Base-by-base conservation (phyloP, 371 early-diverging fungal species). In the Apophysomyces variabilis region DNA sequence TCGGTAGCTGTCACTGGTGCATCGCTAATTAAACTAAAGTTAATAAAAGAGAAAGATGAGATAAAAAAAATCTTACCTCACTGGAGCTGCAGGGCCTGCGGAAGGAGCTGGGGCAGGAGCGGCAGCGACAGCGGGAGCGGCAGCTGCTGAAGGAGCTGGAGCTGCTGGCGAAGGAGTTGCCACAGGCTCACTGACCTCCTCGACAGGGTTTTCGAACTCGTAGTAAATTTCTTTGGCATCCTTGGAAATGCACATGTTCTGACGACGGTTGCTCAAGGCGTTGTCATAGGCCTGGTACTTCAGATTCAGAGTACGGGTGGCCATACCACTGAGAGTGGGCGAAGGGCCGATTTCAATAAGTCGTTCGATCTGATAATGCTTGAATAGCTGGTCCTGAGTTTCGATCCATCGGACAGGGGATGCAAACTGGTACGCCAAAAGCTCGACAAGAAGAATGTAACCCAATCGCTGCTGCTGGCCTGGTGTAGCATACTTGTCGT, bases 321-420 rank as follows among this genome's bases (percentile, higher is more conserved):
- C 95, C 98, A 98, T 98, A 64, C 93, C 93, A 68, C 87, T 84
- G 36, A 98, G 86, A 54, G 95, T 93, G 32, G 96, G 94, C 60
- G 90, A 87, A 38, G 96, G 96, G 41, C 97, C 98, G 32, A 97
- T 85, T 77, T 98, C 98, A 43, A 98, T 92, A 62, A 98, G 74
- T 44, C 96, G 90, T 69, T 91, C 90, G 59, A 97, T 90, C 35
- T 89, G 78, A 76, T 85, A 90, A 69, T 90, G 83, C 80, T 86
- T 86, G 85, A 97, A 91, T 57, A 96, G 82, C 59, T 87, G 85
- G 67, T 97, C 96, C 79, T 98, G 98, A n/a, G 97, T 98, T 78
- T 97, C 96, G 66, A 98, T 98, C 98, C 98, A 97, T 67, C 95
- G 89, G 44, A 98, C 97, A 62, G 96, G 92, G 50, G 93, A 91